Conservation (phyloP, 306 rosid genomes). For the Acacia confusa region DNA sequence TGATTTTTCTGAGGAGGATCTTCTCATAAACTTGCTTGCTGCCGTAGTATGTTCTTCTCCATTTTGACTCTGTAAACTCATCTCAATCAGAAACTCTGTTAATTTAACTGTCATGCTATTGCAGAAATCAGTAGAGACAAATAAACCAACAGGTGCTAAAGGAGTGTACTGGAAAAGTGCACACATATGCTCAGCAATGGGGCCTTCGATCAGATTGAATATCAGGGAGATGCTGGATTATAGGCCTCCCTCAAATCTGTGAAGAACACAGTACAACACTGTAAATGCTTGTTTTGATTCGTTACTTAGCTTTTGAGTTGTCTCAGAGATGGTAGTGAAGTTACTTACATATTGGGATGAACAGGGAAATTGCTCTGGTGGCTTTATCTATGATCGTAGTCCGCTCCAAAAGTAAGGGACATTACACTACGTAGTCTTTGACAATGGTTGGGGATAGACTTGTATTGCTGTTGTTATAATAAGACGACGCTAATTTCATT, state of each 20-base stretch:
- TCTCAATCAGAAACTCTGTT: background rate
- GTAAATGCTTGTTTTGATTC: constrained; percentile 55
- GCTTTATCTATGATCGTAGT: constrained; percentile 29
- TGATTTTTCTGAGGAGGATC: constrained; percentile 88
- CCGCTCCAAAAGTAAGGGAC: constrained; percentile 40
- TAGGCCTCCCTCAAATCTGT: constrained; percentile 55
- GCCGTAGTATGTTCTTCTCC: constrained; percentile 66
- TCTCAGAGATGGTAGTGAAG: constrained; percentile 53
- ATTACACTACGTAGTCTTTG: constrained; percentile 39
- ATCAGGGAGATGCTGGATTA: constrained; percentile 88
- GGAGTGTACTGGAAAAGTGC: constrained; percentile 99
- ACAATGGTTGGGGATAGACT: constrained; percentile 42
- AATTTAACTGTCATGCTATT: constrained; percentile 9
- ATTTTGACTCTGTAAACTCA: constrained; percentile 1
- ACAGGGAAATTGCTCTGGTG: constrained; percentile 31
- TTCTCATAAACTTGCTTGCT: constrained; percentile 73
- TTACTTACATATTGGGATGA: constrained; percentile 39
- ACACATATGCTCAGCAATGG: constrained; percentile 94
- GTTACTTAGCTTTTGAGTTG: constrained; percentile 36
- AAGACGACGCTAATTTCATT: constrained; percentile 39
- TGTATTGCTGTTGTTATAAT: constrained; percentile 48
- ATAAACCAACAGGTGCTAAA: constrained; percentile 91
- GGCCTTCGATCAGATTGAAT: constrained; percentile 87
- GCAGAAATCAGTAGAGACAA: constrained; percentile 90
- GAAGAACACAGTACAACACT: constrained; percentile 42